Conservation (phyloP, 164 flowering plant genomes). For the Piper longum region DNA sequence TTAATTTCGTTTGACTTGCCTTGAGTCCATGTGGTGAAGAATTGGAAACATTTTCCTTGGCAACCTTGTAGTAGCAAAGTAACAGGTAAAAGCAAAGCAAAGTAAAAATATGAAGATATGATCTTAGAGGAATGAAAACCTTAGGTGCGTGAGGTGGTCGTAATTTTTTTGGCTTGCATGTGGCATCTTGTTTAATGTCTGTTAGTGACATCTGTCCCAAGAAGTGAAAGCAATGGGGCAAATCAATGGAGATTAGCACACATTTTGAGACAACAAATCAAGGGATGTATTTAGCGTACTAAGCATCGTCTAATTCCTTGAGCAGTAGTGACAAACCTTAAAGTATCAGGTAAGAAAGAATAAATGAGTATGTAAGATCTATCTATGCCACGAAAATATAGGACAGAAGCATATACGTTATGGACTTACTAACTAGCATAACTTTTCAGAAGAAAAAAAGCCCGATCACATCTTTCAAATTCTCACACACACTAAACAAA, state of each 20-base stretch:
- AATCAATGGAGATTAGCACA: not conserved
- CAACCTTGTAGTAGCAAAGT: conserved; percentile 33
- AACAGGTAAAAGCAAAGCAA: conserved; percentile 1
- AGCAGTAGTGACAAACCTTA: too few relatives aligned
- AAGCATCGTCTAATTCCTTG: too few relatives aligned
- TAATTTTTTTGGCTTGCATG: conserved; percentile 22
- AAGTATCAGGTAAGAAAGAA: too few relatives aligned
- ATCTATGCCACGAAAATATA: too few relatives aligned
- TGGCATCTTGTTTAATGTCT: conserved; percentile 32
- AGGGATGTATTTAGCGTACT: too few relatives aligned
- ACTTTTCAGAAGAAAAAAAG: too few relatives aligned
- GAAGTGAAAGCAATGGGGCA: conserved; percentile 2
- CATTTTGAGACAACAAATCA: not conserved
- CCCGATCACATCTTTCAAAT: too few relatives aligned
- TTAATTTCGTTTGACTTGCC: conserved; percentile 20
- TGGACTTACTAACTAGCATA: too few relatives aligned
- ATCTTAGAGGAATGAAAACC: conserved; percentile 24
- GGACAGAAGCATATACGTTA: too few relatives aligned
- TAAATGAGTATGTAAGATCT: too few relatives aligned
- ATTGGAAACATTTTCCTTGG: conserved; percentile 57
- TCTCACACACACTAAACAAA: not conserved
- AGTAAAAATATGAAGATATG: not conserved
- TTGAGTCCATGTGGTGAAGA: conserved; percentile 22
- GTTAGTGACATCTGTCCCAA: conserved; percentile 47
- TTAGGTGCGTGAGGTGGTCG: conserved; percentile 14